Conservation (phyloP, 108 stramenopile genomes). For the Bacterosira constricta region DNA sequence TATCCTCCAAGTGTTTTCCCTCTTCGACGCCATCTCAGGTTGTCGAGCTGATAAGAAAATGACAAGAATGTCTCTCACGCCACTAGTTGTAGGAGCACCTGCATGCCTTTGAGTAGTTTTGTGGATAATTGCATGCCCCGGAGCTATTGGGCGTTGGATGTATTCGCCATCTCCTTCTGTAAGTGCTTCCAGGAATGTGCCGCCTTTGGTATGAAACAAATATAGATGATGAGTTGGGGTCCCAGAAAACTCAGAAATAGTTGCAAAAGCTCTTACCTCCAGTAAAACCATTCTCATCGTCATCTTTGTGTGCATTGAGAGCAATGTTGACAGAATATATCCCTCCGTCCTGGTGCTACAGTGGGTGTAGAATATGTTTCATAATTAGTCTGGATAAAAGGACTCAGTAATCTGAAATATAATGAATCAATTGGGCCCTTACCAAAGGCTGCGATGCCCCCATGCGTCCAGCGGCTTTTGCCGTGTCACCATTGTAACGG, state of each 20-base stretch:
- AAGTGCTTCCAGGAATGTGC: slow-evolving; percentile 71
- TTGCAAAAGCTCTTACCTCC: no score
- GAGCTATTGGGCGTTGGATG: slow-evolving; percentile 48
- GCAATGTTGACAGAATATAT: slow-evolving; percentile 71
- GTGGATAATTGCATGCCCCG: slow-evolving; percentile 67
- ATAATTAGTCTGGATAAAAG: no score
- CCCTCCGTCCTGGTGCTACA: slow-evolving; percentile 66
- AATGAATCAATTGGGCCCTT: background rate
- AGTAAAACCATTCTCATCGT: slow-evolving; percentile 42
- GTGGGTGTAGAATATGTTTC: background rate
- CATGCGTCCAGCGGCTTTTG: slow-evolving; percentile 24
- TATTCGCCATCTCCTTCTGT: slow-evolving; percentile 18
- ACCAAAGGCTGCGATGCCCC: slow-evolving; percentile 70
- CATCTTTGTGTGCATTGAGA: slow-evolving; percentile 49
- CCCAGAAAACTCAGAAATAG: no score
- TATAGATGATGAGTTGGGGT: no score
- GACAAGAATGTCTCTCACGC: slow-evolving; percentile 74
- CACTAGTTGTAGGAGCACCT: slow-evolving; percentile 57
- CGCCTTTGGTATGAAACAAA: slow-evolving; percentile 28
- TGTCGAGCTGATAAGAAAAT: slow-evolving; percentile 66
- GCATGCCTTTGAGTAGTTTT: slow-evolving; percentile 69
- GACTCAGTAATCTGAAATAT: background rate
- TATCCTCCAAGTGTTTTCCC: slow-evolving; percentile 33
- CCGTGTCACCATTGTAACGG: slow-evolving; percentile 70
- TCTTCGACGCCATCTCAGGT: background rate